Conservation (phyloP, 1,284 basidiomycete species). For the Tylopilus orsonianus region DNA sequence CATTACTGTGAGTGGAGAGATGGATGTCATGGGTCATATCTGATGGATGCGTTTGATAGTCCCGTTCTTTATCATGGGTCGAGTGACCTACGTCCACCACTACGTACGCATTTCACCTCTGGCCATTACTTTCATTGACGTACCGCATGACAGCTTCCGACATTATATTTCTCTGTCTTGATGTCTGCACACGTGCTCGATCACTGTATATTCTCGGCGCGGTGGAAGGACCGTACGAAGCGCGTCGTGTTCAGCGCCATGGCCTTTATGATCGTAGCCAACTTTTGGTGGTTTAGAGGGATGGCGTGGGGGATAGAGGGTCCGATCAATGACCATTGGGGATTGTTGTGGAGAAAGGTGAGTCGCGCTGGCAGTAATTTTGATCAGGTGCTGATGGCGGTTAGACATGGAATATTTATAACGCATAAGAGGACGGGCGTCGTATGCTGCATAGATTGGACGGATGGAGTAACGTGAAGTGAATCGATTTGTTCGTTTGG, state of each 20-base stretch:
- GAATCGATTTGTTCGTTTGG: slow-evolving; percentile 2
- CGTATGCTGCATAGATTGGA: neutral
- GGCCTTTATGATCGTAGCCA: slow-evolving; percentile 61
- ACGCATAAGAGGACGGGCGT: slow-evolving; percentile 11
- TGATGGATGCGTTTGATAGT: slow-evolving; percentile 44
- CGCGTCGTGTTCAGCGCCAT: slow-evolving; percentile 67
- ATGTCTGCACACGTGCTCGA: slow-evolving; percentile 91
- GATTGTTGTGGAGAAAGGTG: slow-evolving; percentile 80
- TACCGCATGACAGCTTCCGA: slow-evolving; percentile 66
- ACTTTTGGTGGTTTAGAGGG: slow-evolving; percentile 94
- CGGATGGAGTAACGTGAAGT: neutral
- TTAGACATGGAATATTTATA: slow-evolving; percentile 31
- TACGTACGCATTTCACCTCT: slow-evolving; percentile 53
- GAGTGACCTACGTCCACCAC: slow-evolving; percentile 90
- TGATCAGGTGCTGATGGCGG: neutral
- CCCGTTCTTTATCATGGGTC: slow-evolving; percentile 96
- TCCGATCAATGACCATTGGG: slow-evolving; percentile 76
- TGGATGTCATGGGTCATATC: neutral
- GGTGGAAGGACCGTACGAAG: slow-evolving; percentile 67
- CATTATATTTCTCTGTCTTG: slow-evolving; percentile 92
- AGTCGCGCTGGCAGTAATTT: too few relatives aligned
- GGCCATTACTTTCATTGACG: slow-evolving; percentile 2
- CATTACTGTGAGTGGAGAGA: slow-evolving; percentile 71
- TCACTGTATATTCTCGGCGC: slow-evolving; percentile 85
- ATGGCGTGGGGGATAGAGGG: slow-evolving; percentile 89